Evolutionary conservation across 176 grass and related monocot genomes (phyloP).

Genomic region (Luzula sylvatica): DNA sequence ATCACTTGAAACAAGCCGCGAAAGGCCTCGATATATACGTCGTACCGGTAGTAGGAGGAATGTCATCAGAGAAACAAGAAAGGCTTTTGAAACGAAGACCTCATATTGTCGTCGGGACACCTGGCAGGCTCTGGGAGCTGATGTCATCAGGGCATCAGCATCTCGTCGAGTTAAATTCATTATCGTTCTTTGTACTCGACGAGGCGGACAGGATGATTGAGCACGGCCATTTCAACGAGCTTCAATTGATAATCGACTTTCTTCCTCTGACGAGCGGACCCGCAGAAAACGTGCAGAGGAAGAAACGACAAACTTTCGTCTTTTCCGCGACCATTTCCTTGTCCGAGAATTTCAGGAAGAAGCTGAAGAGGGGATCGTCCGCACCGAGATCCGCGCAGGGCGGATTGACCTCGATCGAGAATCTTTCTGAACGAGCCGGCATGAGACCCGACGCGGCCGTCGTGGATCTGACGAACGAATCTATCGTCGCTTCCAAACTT

Average conservation of each 20-base stretch:
- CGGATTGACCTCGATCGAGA: slow-evolving; percentile 62
- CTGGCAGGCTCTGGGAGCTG: slow-evolving; percentile 87
- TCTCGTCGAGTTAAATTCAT: slow-evolving; percentile 71
- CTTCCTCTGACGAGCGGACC: slow-evolving; percentile 38
- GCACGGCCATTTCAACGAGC: slow-evolving; percentile 67
- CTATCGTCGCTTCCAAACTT: slow-evolving; percentile 74
- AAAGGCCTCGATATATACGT: slow-evolving; percentile 60
- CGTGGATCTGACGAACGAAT: slow-evolving; percentile 72
- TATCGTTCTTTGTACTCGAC: slow-evolving; percentile 91
- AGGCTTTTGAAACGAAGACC: slow-evolving; percentile 64
- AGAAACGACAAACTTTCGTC: slow-evolving; percentile 93
- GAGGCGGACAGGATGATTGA: slow-evolving; percentile 98
- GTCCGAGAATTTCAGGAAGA: slow-evolving; percentile 84
- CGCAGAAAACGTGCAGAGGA: slow-evolving; percentile 49
- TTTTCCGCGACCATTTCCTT: slow-evolving; percentile 88
- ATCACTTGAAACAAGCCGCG: slow-evolving; percentile 72
- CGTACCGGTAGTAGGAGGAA: slow-evolving; percentile 78
- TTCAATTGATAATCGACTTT: slow-evolving; percentile 91
- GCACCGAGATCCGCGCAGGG: slow-evolving; percentile 30
- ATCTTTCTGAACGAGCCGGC: slow-evolving; percentile 65
- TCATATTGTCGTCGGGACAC: slow-evolving; percentile 92
- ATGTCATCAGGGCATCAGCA: slow-evolving; percentile 73
- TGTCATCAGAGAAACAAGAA: slow-evolving; percentile 91
- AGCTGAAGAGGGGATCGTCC: slow-evolving; percentile 45
- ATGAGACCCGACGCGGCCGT: slow-evolving; percentile 83